Conservation (phyloP, 2,329 filamentous ascomycete species). For the Pseudogymnoascus sp. region DNA sequence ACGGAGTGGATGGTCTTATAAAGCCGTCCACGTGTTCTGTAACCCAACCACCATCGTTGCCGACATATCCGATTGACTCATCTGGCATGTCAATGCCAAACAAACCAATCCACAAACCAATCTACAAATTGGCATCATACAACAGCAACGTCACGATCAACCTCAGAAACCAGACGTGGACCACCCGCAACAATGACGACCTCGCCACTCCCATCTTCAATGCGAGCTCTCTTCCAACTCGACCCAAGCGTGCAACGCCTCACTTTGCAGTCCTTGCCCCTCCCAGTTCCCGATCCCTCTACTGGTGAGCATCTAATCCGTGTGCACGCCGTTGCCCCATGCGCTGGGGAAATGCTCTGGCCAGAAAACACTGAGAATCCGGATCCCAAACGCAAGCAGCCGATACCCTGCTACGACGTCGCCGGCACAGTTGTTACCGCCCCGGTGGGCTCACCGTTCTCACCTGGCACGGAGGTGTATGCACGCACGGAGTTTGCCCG, state of each 20-base stretch:
- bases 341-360: constrained; percentile 37
- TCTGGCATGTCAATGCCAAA: neutral
- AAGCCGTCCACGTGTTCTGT: neutral
- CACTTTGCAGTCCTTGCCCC: constrained; percentile 15
- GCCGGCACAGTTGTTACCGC: constrained; percentile 32
- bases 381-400: constrained; percentile 19
- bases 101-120: neutral
- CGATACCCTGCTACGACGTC: constrained; percentile 36
- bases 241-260: constrained; percentile 8
- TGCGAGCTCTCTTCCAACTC: constrained; percentile 12
- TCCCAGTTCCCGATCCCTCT: constrained; percentile 20
- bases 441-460: constrained; percentile 31
- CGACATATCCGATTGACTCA: neutral
- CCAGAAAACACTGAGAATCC: constrained; percentile 26
- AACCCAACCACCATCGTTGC: neutral
- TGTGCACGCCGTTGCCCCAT: constrained; percentile 33
- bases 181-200: neutral
- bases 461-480: constrained; percentile 33
- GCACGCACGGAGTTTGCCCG: constrained; percentile 30
- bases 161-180: neutral
- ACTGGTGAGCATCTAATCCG: constrained; percentile 33
- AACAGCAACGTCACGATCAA: too few species aligned
- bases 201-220: neutral
- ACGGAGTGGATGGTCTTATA: neutral
- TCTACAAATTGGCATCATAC: neutral